These are phyloP conservation scores for Euphorbia lathyris DNA, from an alignment of 345 rosid genomes.

Conservation along the genomic window DNA sequence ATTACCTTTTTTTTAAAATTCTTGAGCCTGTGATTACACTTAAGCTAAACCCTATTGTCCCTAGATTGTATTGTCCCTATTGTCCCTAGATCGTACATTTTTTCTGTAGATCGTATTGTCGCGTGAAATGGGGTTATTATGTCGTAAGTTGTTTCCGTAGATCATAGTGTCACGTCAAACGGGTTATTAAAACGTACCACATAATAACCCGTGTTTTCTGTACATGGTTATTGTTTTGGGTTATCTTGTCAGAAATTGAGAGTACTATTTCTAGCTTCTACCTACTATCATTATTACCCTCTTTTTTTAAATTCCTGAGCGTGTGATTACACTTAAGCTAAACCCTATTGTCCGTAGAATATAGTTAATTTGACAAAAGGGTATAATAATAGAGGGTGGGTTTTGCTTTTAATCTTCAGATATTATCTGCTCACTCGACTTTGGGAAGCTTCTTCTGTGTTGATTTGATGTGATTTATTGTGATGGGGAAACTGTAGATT, in stretches of 20 bases:
- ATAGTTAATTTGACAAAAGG: slow-evolving; percentile 6
- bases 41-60: slow-evolving; percentile 18
- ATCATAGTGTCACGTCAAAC: no score
- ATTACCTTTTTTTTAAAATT: neutral
- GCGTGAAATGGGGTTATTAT: no score
- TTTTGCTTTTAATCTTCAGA: neutral
- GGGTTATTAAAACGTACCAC: no score
- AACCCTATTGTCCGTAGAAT: slow-evolving; percentile 16
- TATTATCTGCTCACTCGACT: neutral
- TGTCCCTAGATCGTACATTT: no score
- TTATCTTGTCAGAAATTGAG: no score
- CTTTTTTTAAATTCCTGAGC: slow-evolving; percentile 20
- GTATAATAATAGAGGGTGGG: neutral
- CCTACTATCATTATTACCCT: slow-evolving; percentile 4
- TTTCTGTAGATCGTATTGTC: no score
- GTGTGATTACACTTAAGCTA: slow-evolving; percentile 23
- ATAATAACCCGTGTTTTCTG: no score
- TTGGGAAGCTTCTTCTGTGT: no score
- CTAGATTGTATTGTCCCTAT: no score
- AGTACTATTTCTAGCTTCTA: neutral
- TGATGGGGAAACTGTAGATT: neutral
- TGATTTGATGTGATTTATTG: slow-evolving; percentile 9
- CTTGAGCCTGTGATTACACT: slow-evolving; percentile 32
- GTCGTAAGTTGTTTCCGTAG: no score
- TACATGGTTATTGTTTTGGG: no score